Conservation (phyloP, 2,329 filamentous ascomycete species). For the Ophiostoma sp. region DNA sequence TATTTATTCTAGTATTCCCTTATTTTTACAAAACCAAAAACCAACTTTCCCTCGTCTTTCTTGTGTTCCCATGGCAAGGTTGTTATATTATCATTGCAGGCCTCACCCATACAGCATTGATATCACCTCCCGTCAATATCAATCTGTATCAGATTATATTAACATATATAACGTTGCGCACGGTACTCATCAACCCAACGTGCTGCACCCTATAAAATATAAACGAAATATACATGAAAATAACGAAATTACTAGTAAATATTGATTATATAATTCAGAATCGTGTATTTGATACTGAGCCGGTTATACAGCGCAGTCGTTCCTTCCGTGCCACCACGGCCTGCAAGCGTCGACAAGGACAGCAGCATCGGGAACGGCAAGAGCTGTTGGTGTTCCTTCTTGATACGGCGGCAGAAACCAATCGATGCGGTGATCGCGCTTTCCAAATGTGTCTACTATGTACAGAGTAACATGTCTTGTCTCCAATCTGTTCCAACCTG, state of each 20-base stretch:
- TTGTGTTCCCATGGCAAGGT: background rate
- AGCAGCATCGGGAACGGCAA: constrained; percentile 1
- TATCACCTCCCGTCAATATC: background rate
- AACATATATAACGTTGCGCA: background rate
- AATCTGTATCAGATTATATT: background rate
- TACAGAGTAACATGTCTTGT: background rate
- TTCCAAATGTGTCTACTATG: background rate
- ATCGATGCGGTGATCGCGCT: background rate
- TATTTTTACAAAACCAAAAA: background rate
- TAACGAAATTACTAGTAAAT: background rate
- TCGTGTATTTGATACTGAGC: constrained; percentile 5
- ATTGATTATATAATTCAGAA: background rate
- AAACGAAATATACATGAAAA: background rate
- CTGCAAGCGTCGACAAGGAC: background rate
- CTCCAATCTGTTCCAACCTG: background rate
- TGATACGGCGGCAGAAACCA: background rate
- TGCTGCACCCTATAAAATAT: background rate
- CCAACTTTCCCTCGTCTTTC: background rate
- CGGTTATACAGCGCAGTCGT: background rate
- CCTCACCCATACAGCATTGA: background rate
- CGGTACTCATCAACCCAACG: constrained; percentile 6
- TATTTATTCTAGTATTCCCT: background rate
- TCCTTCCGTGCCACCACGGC: background rate
- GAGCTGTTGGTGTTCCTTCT: background rate
- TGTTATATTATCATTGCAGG: background rate